Base-by-base conservation (phyloP, 2,329 filamentous ascomycete species). In the Pseudogymnoascus sp. region DNA sequence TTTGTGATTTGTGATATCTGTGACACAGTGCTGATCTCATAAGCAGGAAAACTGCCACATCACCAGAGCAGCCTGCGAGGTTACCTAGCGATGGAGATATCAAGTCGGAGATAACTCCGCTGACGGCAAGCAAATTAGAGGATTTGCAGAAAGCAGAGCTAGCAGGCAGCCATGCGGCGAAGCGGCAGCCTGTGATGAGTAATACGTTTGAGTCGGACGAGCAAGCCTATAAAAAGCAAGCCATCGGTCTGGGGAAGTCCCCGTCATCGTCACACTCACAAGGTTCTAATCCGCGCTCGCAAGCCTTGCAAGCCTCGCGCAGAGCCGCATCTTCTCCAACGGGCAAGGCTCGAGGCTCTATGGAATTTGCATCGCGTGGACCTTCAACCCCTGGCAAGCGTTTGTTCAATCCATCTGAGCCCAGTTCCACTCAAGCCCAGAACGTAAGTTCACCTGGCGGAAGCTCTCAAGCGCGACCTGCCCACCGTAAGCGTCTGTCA, bases 151-250 rank as follows among this genome's bases (percentile, higher is more conserved):
- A 17, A 26, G 26, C 44, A 2, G 44, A 50, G 44, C 44, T 50
- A 2, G 44, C 44, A 50, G 9, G 44, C 44, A 50, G 26, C 44
- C 31, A 50, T 31, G 44, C 44, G 44, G 44, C 24, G 13, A 50
- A 50, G 26, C 44, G 26, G 44, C n/a, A 50, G 26, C 44, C 44
- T 50, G 44, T 50, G 26, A 50, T 50, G 44, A 50, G 26, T 50
- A 50, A 50, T 50, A 50, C 44, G 44, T 54, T 54, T n/a, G 2
- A 17, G 44, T 31, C 44, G 17, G 44, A 54, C n/a, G 44, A 54
- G 26, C 44, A 54, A 29, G 44, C 26, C 1, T 54, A 54, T 54
- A 54, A 54, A 54, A 54, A 54, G 44, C 44, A 54, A 31, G 44
- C 44, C 7, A 54, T 54, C 7, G 44, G 44, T n/a, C 44, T 54